Evolutionary conservation across 352 stramenopile species (phyloP).

Genomic region (Globisporangium cylindrosporum): DNA sequence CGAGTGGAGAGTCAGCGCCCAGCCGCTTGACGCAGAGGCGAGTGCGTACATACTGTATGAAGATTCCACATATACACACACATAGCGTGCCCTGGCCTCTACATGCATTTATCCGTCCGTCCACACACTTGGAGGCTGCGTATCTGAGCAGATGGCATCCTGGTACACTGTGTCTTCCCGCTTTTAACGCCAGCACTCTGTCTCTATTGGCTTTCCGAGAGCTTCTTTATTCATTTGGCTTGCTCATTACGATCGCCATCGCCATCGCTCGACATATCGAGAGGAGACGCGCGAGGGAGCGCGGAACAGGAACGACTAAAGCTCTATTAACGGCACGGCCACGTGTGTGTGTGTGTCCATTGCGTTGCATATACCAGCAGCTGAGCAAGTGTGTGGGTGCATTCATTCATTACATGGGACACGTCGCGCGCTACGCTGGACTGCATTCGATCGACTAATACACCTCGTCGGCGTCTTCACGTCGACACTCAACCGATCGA

Average conservation of each 20-base stretch:
- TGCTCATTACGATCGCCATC: not conserved
- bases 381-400: no score
- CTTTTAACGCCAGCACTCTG: not conserved
- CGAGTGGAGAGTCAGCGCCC: not conserved
- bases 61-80: not conserved
- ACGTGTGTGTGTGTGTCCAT: not conserved
- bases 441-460: not conserved
- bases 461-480: not conserved
- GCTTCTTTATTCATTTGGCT: not conserved
- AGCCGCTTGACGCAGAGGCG: not conserved
- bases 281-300: not conserved
- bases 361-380: no score
- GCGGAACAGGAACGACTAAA: not conserved
- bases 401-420: not conserved
- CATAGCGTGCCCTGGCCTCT: not conserved
- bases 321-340: not conserved
- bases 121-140: not conserved
- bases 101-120: not conserved
- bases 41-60: not conserved
- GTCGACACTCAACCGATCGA: not conserved
- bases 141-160: not conserved
- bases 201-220: not conserved
- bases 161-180: not conserved
- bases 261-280: not conserved
- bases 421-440: not conserved